Evolutionary conservation across 2,329 filamentous ascomycete genomes (phyloP).

Genomic region (Apiospora saccharicola): DNA sequence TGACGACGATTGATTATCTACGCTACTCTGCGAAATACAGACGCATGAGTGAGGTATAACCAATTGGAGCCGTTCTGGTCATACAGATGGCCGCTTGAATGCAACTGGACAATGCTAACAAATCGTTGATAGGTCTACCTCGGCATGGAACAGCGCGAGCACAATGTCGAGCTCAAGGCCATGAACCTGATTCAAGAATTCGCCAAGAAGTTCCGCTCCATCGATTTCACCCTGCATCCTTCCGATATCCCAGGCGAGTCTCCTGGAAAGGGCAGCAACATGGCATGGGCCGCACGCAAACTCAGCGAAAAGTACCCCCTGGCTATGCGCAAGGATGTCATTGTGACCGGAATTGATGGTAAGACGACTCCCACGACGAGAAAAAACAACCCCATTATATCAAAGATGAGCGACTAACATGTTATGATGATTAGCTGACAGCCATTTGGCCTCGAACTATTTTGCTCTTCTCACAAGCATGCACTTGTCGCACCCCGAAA

Average conservation of each 20-base stretch:
- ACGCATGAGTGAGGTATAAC: not conserved
- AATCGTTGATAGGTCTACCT: conserved; percentile 66
- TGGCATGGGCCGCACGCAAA: conserved; percentile 73
- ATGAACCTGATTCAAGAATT: conserved; percentile 68
- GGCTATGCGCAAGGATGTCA: conserved; percentile 63
- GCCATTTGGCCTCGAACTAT: conserved; percentile 73
- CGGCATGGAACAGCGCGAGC: conserved; percentile 76
- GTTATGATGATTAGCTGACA: conserved; percentile 62
- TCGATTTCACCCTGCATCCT: conserved; percentile 74
- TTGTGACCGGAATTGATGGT: conserved; percentile 79
- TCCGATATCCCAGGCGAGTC: conserved; percentile 71
- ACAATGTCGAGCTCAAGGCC: conserved; percentile 67
- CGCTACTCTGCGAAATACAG: not conserved
- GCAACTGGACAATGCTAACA: not conserved
- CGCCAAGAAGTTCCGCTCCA: conserved; percentile 68
- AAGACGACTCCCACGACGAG: conserved; percentile 42
- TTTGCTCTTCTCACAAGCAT: conserved; percentile 70
- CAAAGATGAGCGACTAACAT: conserved; percentile 36
- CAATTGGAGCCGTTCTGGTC: not conserved
- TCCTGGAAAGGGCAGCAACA: conserved; percentile 78
- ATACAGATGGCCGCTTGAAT: not conserved
- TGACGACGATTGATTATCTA: not conserved
- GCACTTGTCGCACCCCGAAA: conserved; percentile 67
- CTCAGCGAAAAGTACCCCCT: conserved; percentile 67
- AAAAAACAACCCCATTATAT: not conserved